Percentiles rank a stretch among this genome's conserved stretches.
These are phyloP conservation scores for Albifimbria verrucaria DNA, from an alignment of 2,329 filamentous ascomycete species.

Conservation along the genomic window DNA sequence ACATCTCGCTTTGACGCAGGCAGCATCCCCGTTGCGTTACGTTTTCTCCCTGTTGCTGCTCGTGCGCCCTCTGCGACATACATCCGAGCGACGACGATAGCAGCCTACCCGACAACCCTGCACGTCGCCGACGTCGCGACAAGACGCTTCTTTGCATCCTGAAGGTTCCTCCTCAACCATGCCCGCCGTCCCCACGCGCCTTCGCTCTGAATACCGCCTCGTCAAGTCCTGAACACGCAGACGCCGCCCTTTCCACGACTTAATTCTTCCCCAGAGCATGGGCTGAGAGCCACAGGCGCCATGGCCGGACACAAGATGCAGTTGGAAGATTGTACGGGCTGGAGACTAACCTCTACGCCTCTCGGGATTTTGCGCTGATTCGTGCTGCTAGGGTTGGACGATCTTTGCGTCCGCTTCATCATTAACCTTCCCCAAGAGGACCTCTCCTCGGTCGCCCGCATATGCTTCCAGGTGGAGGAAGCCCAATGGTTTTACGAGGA, in stretches of 20 bases:
- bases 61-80: no score
- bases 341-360: not conserved
- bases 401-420: constrained; percentile 96
- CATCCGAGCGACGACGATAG: not conserved
- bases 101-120: not conserved
- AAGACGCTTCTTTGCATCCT: constrained; percentile 20
- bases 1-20: no score
- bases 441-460: constrained; percentile 82
- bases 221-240: constrained; percentile 27
- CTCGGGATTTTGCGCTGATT: constrained; percentile 17
- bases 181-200: not conserved
- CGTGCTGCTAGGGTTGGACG: constrained; percentile 74
- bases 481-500: constrained; percentile 99
- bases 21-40: no score
- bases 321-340: constrained; percentile 76
- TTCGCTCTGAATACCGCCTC: constrained; percentile 24
- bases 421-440: constrained; percentile 94
- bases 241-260: not conserved
- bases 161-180: constrained; percentile 23
- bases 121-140: not conserved
- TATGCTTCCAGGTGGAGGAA: constrained; percentile 98
- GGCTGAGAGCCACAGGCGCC: constrained; percentile 38
- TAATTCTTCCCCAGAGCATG: constrained; percentile 21
- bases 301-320: constrained; percentile 80
- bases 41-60: no score